Conservation (phyloP, 2,329 filamentous ascomycete genomes). For the Xylariales sp. region DNA sequence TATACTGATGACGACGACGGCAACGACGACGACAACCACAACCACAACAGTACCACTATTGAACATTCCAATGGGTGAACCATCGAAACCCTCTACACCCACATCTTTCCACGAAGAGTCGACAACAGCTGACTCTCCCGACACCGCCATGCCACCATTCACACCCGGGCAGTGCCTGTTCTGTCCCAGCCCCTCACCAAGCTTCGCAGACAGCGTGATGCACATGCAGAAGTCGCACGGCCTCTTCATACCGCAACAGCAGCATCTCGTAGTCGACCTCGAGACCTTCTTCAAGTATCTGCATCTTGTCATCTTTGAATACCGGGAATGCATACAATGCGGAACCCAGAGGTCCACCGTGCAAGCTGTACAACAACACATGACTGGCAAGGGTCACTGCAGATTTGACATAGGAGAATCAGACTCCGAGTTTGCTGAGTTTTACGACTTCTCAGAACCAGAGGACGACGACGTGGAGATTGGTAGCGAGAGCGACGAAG, state of each 20-base stretch:
- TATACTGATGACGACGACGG: too few relatives aligned
- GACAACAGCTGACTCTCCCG: too few relatives aligned
- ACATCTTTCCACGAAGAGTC: too few relatives aligned
- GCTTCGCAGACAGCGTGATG: slow-evolving; percentile 30
- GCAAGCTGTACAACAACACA: slow-evolving; percentile 42
- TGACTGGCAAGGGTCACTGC: slow-evolving; percentile 22
- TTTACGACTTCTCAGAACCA: slow-evolving; percentile 16
- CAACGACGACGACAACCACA: too few relatives aligned
- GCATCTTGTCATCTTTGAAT: slow-evolving; percentile 41
- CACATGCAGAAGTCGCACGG: slow-evolving; percentile 48
- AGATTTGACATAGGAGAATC: slow-evolving; percentile 16
- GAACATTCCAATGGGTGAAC: too few relatives aligned
- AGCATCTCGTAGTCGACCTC: slow-evolving; percentile 38
- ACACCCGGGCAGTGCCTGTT: slow-evolving; percentile 1
- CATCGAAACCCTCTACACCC: too few relatives aligned
- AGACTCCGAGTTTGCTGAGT: slow-evolving; percentile 21
- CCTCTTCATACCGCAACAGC: slow-evolving; percentile 34
- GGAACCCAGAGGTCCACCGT: slow-evolving; percentile 35
- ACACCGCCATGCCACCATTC: too few relatives aligned
- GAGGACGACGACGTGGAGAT: background rate
- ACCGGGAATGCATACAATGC: slow-evolving; percentile 47
- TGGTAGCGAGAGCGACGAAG: too few relatives aligned
- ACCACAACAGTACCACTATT: too few relatives aligned
- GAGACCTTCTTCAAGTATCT: slow-evolving; percentile 44
- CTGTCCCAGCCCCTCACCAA: background rate